Evolutionary conservation across 2,329 filamentous ascomycete species (phyloP).

Genomic region (Trichoderma semiorbis): DNA sequence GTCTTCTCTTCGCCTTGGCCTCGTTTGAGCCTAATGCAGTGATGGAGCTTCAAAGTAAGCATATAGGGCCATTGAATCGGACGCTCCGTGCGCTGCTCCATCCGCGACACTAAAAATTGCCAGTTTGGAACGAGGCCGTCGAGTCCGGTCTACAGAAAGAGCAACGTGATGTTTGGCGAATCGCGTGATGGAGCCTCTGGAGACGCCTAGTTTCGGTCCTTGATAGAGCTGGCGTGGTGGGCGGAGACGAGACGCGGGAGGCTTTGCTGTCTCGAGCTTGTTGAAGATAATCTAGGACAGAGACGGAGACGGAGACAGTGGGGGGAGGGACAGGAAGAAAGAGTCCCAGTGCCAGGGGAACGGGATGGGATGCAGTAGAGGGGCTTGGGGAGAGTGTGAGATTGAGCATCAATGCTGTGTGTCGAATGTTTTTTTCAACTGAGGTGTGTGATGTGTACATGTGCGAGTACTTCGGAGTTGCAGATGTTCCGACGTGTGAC

Average conservation of each 20-base stretch:
- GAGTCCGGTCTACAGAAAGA: not conserved
- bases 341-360: not conserved
- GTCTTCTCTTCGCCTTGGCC: not conserved
- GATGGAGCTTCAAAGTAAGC: slow-evolving; percentile 8
- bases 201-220: not conserved
- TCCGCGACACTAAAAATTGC: not conserved
- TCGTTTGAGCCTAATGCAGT: slow-evolving; percentile 4
- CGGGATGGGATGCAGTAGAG: not conserved
- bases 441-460: not conserved
- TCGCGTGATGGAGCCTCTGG: not conserved
- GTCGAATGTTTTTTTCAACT: not conserved
- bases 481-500: not conserved
- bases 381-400: not conserved
- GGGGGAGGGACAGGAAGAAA: not conserved
- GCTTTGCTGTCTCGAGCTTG: not conserved
- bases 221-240: not conserved
- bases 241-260: not conserved
- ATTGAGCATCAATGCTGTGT: not conserved
- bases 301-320: not conserved
- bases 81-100: slow-evolving; percentile 2
- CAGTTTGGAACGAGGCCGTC: not conserved
- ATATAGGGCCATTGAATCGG: not conserved
- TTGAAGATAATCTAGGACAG: not conserved
- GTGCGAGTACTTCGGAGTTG: not conserved
- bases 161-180: not conserved